Evolutionary conservation across 257 asterid genomes (phyloP), one percentile per base, ranked within the genome.

Genomic region (Plantago major): DNA sequence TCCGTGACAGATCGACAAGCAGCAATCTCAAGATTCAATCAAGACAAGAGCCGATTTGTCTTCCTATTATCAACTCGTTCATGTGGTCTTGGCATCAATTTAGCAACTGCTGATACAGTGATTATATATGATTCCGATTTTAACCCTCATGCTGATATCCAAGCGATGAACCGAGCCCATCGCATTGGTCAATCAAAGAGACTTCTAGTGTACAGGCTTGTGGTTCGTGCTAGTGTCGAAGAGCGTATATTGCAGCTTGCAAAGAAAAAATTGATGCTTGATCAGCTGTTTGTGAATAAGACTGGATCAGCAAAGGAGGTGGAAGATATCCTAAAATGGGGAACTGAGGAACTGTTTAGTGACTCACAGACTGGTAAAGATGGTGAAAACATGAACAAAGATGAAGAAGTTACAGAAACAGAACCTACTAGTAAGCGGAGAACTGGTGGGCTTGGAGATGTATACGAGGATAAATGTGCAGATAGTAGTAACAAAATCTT

Each of bases 221-320:
- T 93, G 47, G 99, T 93, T 52, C 96, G 99, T 72, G 97, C 99
- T 60, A 93, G 99, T 72, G 94, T 93, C 65, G 99, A 93, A 78
- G 99, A 93, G 75, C 96, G 99, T 51, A 93, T 93, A 64, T 80
- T 93, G 76, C 99, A 93, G 85, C 95, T 93, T 64, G 99, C 99
- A 10, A 89, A 87, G 89, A 93, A 85, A 74, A 93, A 93, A 68
- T 72, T 93, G 78, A 93, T 93, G 99, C 96, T 93, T 44, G 99
- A 93, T 66, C 99, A 89, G 67, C 95, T 93, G 60, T 93, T 93
- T 65, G 96, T 89, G 62, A 87, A 84, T 76, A 93, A 93, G 78
- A 85, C 95, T 67, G 99, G 95, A 46, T 87, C 97, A 1, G 97
- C 75, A 65, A 89, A 93, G 81, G 97, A 93, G 80, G 90, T 93